A percentile compares a stretch with the other conserved stretches of the same genome.
These are phyloP conservation scores for Lachnellula suecica DNA, from an alignment of 2,329 filamentous ascomycete genomes.

Conservation along the genomic window DNA sequence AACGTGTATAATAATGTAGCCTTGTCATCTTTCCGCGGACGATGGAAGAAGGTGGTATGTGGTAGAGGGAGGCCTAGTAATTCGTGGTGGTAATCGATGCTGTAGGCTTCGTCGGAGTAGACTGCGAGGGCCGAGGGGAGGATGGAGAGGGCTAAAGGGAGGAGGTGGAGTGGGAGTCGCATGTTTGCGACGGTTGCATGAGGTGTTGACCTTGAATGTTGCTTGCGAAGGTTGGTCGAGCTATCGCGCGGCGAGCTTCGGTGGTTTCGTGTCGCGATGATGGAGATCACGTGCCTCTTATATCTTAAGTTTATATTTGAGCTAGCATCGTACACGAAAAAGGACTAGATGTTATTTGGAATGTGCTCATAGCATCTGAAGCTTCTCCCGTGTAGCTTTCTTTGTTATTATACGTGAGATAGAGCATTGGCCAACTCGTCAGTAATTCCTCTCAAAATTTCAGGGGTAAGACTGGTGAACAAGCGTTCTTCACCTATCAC, in stretches of 20 bases:
- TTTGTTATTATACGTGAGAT: no score
- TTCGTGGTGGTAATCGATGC: conserved; percentile 90
- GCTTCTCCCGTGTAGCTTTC: no score
- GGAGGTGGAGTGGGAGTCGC: conserved; percentile 30
- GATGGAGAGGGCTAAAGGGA: conserved; percentile 30
- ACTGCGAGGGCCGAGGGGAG: conserved; percentile 53
- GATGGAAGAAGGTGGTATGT: conserved; percentile 92
- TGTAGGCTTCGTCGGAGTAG: conserved; percentile 86
- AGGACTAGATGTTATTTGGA: no score
- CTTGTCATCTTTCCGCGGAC: conserved; percentile 75
- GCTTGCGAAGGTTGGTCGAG: neutral
- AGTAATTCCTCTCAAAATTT: no score
- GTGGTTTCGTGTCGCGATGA: neutral
- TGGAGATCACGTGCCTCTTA: no score
- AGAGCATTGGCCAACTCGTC: no score
- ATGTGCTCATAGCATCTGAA: no score
- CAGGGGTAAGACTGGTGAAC: no score
- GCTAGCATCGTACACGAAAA: no score
- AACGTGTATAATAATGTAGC: conserved; percentile 90
- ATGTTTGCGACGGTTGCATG: conserved; percentile 16
- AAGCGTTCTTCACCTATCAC: no score
- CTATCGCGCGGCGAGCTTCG: no score
- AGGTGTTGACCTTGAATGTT: conserved; percentile 5
- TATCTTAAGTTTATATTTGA: no score
- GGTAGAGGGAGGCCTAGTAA: conserved; percentile 80